Conservation (phyloP, 2,329 filamentous ascomycete species). For the Rhynchosporium secalis region DNA sequence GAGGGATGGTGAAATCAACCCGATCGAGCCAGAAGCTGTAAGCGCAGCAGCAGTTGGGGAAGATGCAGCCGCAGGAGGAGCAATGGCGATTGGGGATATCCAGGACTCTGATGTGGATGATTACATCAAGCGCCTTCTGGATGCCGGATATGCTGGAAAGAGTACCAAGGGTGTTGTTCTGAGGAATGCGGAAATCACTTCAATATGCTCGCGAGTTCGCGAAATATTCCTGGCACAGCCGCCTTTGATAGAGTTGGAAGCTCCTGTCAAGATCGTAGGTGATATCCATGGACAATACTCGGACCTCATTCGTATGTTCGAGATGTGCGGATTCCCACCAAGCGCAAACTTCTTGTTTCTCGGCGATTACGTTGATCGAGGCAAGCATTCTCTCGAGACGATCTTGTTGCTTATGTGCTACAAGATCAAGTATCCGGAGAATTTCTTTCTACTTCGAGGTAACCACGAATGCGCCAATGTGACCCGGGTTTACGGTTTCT, state of each 20-base stretch:
- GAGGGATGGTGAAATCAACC: constrained; percentile 65
- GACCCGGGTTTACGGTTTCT: constrained; percentile 94
- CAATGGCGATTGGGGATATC: constrained; percentile 82
- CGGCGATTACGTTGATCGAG: constrained; percentile 93
- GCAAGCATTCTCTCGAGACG: constrained; percentile 93
- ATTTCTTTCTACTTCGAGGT: constrained; percentile 91
- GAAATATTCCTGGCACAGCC: constrained; percentile 92
- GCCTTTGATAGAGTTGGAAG: constrained; percentile 84
- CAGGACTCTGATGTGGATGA: constrained; percentile 95
- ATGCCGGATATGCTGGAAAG: constrained; percentile 94
- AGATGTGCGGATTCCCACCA: constrained; percentile 97
- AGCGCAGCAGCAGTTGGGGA: constrained; percentile 43
- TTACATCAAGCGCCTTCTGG: constrained; percentile 90
- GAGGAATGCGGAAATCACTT: constrained; percentile 95
- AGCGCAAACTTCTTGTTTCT: constrained; percentile 91
- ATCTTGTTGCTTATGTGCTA: constrained; percentile 92
- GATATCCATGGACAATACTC: constrained; percentile 97
- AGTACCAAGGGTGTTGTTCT: constrained; percentile 96
- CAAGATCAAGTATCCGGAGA: constrained; percentile 95
- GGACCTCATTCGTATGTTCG: constrained; percentile 93
- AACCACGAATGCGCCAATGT: constrained; percentile 98
- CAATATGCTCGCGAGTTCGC: constrained; percentile 85
- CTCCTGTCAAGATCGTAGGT: constrained; percentile 96
- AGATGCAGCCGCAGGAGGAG: constrained; percentile 48
- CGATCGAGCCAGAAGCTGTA: constrained; percentile 51